Conservation (phyloP, 2,329 filamentous ascomycete species). For the Fusarium sororula region DNA sequence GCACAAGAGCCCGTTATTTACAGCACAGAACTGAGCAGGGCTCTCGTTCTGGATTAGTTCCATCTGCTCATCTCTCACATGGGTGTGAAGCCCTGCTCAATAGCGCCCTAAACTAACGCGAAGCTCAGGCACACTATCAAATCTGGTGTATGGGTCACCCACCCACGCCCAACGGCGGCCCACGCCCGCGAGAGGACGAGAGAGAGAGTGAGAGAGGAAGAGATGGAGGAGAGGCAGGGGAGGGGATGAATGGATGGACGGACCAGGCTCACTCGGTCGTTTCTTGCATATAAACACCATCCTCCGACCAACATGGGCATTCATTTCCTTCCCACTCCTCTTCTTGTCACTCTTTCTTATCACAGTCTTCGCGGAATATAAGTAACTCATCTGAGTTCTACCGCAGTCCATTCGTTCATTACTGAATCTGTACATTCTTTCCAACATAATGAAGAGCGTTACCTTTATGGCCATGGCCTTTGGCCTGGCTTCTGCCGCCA, state of each 20-base stretch:
- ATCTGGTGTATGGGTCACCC: constrained; percentile 3
- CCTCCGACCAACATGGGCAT: constrained; percentile 7
- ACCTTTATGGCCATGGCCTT: constrained; percentile 45
- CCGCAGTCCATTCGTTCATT: constrained; percentile 43
- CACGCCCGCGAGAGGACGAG: constrained; percentile 11
- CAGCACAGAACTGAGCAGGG: constrained; percentile 1
- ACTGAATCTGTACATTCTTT: constrained; percentile 39
- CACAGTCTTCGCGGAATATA: constrained; percentile 29
- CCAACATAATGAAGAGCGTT: constrained; percentile 47
- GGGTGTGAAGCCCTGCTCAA: constrained; percentile 11
- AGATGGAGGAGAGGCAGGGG: constrained; percentile 9
- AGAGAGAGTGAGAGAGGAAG: neutral
- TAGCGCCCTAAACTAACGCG: constrained; percentile 33
- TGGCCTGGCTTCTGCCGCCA: constrained; percentile 33
- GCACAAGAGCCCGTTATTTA: constrained; percentile 11
- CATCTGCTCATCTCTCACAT: constrained; percentile 11
- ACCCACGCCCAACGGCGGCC: constrained; percentile 17
- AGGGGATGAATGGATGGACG: neutral
- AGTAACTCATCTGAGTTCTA: constrained; percentile 37
- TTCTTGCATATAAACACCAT: constrained; percentile 37
- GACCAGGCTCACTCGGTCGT: neutral
- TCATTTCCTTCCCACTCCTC: constrained; percentile 2
- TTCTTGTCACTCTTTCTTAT: constrained; percentile 34
- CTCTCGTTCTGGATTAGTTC: constrained; percentile 10
- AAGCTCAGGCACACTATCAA: constrained; percentile 26